Conservation (phyloP, 2,329 filamentous ascomycete genomes). For the Aureobasidium subglaciale region DNA sequence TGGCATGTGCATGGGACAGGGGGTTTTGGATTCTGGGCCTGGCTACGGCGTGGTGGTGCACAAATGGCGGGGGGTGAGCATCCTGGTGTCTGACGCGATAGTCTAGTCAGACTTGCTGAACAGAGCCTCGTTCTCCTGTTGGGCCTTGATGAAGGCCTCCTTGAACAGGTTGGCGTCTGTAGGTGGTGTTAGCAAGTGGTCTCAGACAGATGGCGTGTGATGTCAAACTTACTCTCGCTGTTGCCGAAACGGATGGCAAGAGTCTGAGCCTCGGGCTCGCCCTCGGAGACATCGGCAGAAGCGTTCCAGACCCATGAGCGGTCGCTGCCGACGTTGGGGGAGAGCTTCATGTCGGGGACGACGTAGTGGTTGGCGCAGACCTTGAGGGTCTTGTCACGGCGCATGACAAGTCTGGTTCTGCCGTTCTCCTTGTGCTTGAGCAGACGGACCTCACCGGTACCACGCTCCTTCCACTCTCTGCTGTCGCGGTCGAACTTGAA, state of each 20-base stretch:
- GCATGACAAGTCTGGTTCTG: conserved; percentile 97
- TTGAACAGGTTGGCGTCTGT: conserved; percentile 95
- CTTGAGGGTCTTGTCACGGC: conserved; percentile 98
- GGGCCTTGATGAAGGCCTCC: conserved; percentile 92
- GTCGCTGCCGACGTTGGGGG: conserved; percentile 95
- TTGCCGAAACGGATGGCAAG: conserved; percentile 97
- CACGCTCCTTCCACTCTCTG: conserved; percentile 98
- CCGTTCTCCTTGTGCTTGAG: conserved; percentile 98
- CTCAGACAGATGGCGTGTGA: too few species aligned
- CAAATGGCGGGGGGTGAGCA: conserved; percentile 2
- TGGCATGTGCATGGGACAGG: conserved; percentile 4
- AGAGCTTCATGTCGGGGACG: conserved; percentile 97
- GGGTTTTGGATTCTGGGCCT: conserved; percentile 5
- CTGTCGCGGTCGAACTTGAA: conserved; percentile 94
- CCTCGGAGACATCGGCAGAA: conserved; percentile 94
- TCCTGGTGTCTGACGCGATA: neutral
- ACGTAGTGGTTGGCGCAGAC: conserved; percentile 99
- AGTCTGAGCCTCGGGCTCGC: conserved; percentile 91
- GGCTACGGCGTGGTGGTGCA: conserved; percentile 7
- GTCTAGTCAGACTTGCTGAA: conserved; percentile 45
- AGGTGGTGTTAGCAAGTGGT: conserved; percentile 13
- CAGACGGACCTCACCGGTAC: conserved; percentile 90
- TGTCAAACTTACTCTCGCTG: conserved; percentile 68
- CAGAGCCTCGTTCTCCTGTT: conserved; percentile 88
- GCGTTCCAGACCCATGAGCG: conserved; percentile 99